Conservation (phyloP, 495 filamentous ascomycete genomes). For the Penicillium canariense region DNA sequence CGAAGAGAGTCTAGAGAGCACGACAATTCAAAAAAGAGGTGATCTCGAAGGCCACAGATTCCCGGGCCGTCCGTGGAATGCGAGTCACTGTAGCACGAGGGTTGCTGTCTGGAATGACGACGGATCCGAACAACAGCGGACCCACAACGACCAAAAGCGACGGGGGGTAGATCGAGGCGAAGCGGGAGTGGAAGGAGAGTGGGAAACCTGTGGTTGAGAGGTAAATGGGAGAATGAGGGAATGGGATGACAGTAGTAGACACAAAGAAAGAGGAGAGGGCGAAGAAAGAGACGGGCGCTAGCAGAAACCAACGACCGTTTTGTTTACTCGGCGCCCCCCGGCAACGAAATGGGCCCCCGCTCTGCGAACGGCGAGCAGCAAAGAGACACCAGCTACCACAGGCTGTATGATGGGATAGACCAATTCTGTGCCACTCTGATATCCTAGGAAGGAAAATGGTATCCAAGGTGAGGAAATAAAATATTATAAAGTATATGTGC, state of each 20-base stretch:
- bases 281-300: conserved; percentile 3
- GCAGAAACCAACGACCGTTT: conserved; percentile 1
- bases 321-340: conserved; percentile 16
- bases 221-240: neutral
- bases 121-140: conserved; percentile 35
- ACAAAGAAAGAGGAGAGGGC: conserved; percentile 6
- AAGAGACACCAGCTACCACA: too few relatives aligned
- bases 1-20: conserved; percentile 2
- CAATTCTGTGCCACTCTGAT: too few relatives aligned
- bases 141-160: conserved; percentile 26
- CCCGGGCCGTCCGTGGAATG: conserved; percentile 25
- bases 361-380: neutral
- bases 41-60: conserved; percentile 19
- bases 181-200: neutral
- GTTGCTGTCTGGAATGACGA: conserved; percentile 45
- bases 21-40: conserved; percentile 2
- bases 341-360: conserved; percentile 10
- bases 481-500: neutral
- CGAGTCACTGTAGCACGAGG: conserved; percentile 30
- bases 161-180: conserved; percentile 7
- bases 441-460: too few relatives aligned
- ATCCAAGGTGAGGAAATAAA: neutral
- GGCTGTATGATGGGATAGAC: too few relatives aligned
- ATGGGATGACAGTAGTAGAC: neutral
- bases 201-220: neutral